Evolutionary conservation across 495 filamentous ascomycete genomes (phyloP).

Genomic region (Daldinia vernicosa): DNA sequence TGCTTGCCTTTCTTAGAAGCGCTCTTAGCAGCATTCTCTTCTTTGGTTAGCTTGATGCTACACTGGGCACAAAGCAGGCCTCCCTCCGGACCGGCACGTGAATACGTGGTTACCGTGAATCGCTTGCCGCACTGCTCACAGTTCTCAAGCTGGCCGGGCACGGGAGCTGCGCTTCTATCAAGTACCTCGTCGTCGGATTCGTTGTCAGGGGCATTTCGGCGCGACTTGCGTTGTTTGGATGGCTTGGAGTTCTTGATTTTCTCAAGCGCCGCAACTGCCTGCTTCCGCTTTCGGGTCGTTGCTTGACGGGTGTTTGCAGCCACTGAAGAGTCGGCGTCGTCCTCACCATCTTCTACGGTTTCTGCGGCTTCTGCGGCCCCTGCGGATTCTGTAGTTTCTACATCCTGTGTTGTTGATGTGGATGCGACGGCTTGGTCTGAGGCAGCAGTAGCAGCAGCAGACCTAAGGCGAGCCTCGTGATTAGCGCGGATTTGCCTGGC

Average conservation of each 20-base stretch:
- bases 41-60: constrained; percentile 75
- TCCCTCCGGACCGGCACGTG: constrained; percentile 79
- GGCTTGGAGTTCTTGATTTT: constrained; percentile 85
- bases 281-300: constrained; percentile 57
- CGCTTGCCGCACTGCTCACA: constrained; percentile 86
- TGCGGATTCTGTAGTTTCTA: background rate
- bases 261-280: constrained; percentile 69
- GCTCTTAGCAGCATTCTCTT: constrained; percentile 60
- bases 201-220: constrained; percentile 56
- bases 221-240: constrained; percentile 66
- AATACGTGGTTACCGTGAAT: constrained; percentile 94
- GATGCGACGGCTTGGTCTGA: background rate
- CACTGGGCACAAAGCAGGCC: constrained; percentile 87
- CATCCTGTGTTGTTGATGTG: background rate
- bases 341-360: background rate
- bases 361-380: background rate
- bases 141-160: constrained; percentile 87
- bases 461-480: constrained; percentile 56
- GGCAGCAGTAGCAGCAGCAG: constrained; percentile 10
- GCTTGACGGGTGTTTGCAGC: constrained; percentile 42
- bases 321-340: background rate
- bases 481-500: constrained; percentile 77
- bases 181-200: constrained; percentile 24
- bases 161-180: constrained; percentile 47
- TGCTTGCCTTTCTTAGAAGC: constrained; percentile 59